phyloP scores from a whole-genome alignment of 2,329 filamentous ascomycete genomes.

The Colletotrichum agaves region DNA sequence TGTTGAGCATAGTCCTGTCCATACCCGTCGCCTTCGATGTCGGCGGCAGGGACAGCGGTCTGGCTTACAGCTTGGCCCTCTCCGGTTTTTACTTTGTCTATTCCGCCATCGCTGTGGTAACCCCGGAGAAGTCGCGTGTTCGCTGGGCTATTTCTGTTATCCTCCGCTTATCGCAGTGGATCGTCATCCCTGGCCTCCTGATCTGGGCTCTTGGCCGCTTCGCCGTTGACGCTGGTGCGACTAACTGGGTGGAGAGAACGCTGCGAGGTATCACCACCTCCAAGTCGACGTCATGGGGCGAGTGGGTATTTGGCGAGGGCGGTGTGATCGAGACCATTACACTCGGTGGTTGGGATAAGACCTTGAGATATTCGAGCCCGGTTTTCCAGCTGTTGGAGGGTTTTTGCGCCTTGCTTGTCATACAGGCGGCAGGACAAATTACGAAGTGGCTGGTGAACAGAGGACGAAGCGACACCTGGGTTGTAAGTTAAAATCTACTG shows the following conservation, averaged over 20 bases:
- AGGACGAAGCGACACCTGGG: constrained; percentile 94
- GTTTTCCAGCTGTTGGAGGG: constrained; percentile 95
- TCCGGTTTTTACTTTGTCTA: constrained; percentile 92
- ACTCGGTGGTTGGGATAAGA: constrained; percentile 88
- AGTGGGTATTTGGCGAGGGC: constrained; percentile 90
- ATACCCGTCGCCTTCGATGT: constrained; percentile 98
- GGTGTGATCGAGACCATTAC: constrained; percentile 83
- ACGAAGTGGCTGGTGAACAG: constrained; percentile 95
- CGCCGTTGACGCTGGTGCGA: constrained; percentile 83
- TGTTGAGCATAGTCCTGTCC: constrained; percentile 91
- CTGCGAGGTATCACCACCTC: constrained; percentile 73
- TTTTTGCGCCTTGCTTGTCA: constrained; percentile 95
- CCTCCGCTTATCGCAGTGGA: constrained; percentile 83
- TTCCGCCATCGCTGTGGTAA: constrained; percentile 81
- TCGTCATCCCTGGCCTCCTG: constrained; percentile 85
- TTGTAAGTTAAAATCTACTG: constrained; percentile 68
- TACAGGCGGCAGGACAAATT: constrained; percentile 93
- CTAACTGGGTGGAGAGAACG: constrained; percentile 85
- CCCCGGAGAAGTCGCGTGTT: constrained; percentile 80
- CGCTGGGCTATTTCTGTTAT: constrained; percentile 76
- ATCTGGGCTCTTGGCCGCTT: constrained; percentile 98
- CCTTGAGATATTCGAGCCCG: constrained; percentile 89
- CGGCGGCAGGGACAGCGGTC: constrained; percentile 90
- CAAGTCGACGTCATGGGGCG: constrained; percentile 73
- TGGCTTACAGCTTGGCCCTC: constrained; percentile 91